Evolutionary conservation across 2,329 filamentous ascomycete species (phyloP), one percentile per base, ranked within the genome.

Genomic region (Colletotrichum karsti): DNA sequence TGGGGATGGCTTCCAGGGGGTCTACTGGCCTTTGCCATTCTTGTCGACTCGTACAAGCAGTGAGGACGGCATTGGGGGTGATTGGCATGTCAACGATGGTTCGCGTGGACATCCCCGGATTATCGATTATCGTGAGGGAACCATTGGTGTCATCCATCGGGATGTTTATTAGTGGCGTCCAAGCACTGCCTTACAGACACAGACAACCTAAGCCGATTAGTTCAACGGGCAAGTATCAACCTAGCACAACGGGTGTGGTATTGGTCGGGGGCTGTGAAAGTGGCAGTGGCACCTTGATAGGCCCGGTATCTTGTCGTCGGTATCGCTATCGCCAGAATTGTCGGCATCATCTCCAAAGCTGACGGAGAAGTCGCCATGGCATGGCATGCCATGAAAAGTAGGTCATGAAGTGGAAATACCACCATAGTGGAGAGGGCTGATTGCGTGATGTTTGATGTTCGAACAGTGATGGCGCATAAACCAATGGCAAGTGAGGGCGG

Each of bases 51-150:
- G 42, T 63, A 56, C 50, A 50, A n/a, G 50, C 35, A 56, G 18
- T 22, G 12, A n/a, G 42, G 24, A 48, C 20, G 39, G 9, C 6
- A 50, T 46, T 53, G 33, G 41, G 33, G 41, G 41, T 18, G 26
- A 41, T 33, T 39, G 39, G 24, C 48, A 54, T 24, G 44, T 30
- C 30, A 44, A 41, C 44, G 15, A 22, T 5, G 2, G 18, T 7
- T 60, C 24, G 57, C 57, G 39, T 51, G 44, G 44, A 46, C 41
- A 44, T 35, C 59, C 64, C 59, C 64, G 53, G 59, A 64, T 58
- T 57, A 26, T 48, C 53, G 37, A 18, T 24, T 26, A 33, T 63
- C 33, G 41, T 50, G 30, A 33, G 24, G 24, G n/a, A 22, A 0
- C 26, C 41, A 44, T 33, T 51, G 26, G 39, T 41, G 22, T 10